Conservation (phyloP, 257 asterid species). For the Forsythia suspensa region DNA sequence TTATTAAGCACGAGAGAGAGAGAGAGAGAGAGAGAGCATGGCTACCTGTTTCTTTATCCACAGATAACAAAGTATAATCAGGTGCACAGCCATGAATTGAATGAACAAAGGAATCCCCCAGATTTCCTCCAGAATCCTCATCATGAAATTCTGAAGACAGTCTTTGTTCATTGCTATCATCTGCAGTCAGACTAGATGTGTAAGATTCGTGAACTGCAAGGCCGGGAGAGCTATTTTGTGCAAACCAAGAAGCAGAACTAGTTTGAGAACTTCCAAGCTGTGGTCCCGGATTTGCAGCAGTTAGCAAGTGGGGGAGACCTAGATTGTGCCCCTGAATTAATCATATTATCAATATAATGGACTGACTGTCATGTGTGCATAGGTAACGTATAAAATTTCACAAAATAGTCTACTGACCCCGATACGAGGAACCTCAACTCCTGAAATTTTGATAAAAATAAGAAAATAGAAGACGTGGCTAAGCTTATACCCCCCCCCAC, state of each 20-base stretch:
- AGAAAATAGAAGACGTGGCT: too few relatives aligned
- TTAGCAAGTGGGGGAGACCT: slow-evolving; percentile 12
- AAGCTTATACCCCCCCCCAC: too few relatives aligned
- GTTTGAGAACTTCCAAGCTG: slow-evolving; percentile 13
- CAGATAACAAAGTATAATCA: not conserved
- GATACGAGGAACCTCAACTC: too few relatives aligned
- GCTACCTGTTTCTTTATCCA: slow-evolving; percentile 2
- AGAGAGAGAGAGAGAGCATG: not conserved
- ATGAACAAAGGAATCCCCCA: not conserved
- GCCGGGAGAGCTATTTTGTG: not conserved
- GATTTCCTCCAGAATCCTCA: slow-evolving; percentile 9
- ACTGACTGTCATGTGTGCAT: not conserved
- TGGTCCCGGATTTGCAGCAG: slow-evolving; percentile 9
- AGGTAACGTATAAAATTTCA: too few relatives aligned
- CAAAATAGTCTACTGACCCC: too few relatives aligned
- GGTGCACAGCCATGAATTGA: slow-evolving; percentile 3
- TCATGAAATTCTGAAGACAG: slow-evolving; percentile 15
- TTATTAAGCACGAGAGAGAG: not conserved
- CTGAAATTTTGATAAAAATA: too few relatives aligned
- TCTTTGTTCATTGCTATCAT: too few relatives aligned
- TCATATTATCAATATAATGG: not conserved
- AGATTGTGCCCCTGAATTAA: slow-evolving; percentile 11
- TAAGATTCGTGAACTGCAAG: slow-evolving; percentile 11
- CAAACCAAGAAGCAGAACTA: slow-evolving; percentile 1
- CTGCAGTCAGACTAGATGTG: slow-evolving; percentile 16